Base-by-base conservation (phyloP, 2,329 filamentous ascomycete species). In the Cyphellophora attinorum region DNA sequence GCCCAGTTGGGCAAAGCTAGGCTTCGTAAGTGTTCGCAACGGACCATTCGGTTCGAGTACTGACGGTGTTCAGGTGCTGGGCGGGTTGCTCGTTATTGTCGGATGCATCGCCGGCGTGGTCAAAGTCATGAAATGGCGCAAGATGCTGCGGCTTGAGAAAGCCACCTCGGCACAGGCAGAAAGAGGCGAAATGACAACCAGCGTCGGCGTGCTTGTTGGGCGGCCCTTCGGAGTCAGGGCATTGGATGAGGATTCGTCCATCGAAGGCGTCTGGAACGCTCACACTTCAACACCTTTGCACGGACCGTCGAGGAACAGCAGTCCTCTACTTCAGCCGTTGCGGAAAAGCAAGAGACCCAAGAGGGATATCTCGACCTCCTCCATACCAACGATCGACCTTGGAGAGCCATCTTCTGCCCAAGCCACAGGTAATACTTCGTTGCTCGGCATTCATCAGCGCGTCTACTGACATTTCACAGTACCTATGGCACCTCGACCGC, bases 221-320 rank as follows among this genome's bases (percentile, higher is more conserved):
- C 74, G 93, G 21, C 86, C 85, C 0, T 95, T 95, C 51, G 88
- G 89, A 13, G 75, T 91, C 34, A 77, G 82, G 47, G 88, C 88
- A 5, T 74, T 95, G 30, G 80, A 94, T 55, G 81, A 74, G 47
- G 86, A 86, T 5, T 67, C 93, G 28, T 74, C 89, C 53, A 74
- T 93, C 5, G 84, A 93, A 44, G 88, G 85, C 3, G 86, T 95
- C 33, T 85, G 81, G 79, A 75, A 82, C 32, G 79, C 76, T 15
- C 62, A 65, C 33, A 65, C 65, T 16, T 59, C 51, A 34, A 57
- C 55, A 35, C 58, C 54, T 25, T 36, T 47, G 16, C 44, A 47
- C 12, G 19, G 25, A 18, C 15, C 41, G 18, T 17, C 29, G 16
- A 12, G 23, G 10, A 27, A 32, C 19, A 19, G 23, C 10, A 19